Conservation (phyloP, 306 rosid species). For the Lathyrus aphaca region DNA sequence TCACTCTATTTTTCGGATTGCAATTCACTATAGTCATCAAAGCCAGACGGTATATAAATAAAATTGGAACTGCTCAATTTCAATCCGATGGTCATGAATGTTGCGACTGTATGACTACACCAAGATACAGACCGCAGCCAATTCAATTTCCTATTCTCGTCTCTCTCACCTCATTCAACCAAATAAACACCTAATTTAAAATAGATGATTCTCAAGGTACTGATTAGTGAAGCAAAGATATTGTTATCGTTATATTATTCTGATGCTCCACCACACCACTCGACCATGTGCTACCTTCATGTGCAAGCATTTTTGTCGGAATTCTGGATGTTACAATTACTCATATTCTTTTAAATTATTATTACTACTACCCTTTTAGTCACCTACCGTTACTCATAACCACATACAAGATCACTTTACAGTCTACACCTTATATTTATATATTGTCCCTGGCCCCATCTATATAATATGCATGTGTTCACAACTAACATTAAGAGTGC, state of each 20-base stretch:
- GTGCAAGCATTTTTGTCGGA: conserved; percentile 56
- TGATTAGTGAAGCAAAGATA: conserved; percentile 31
- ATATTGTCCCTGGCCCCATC: background rate
- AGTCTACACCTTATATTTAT: conserved; percentile 25
- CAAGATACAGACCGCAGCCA: no score
- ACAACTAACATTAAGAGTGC: conserved; percentile 41
- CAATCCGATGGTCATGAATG: no score
- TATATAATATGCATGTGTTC: conserved; percentile 25
- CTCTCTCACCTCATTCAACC: background rate
- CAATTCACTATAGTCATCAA: no score
- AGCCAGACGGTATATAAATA: no score
- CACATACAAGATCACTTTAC: conserved; percentile 25
- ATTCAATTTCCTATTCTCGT: background rate
- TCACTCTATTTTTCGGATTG: no score
- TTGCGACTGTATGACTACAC: no score
- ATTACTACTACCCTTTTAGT: conserved; percentile 5
- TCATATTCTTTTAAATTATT: conserved; percentile 2
- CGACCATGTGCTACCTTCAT: conserved; percentile 45
- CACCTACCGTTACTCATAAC: conserved; percentile 25
- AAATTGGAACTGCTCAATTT: no score
- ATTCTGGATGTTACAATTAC: conserved; percentile 32
- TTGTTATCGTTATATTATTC: conserved; percentile 19
- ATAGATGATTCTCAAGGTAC: conserved; percentile 11
- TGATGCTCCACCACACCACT: conserved; percentile 30
- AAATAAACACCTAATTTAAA: conserved; percentile 12